Evolutionary conservation across 1,139 yeast genomes (phyloP).

Genomic region (Hemisphaericaspora subhashii): DNA sequence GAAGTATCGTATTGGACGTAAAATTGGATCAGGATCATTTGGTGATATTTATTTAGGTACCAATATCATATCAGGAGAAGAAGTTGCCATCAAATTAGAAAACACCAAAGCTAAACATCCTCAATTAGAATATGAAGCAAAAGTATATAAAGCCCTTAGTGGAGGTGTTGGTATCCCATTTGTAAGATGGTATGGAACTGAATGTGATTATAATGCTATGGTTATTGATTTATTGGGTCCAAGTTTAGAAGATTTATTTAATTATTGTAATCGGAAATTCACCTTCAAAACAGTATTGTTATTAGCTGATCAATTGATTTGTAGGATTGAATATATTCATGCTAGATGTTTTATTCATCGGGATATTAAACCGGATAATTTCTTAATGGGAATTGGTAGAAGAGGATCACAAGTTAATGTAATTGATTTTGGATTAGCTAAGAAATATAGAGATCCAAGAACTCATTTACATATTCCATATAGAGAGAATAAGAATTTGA

Average conservation of each 20-base stretch:
- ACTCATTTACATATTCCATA: slow-evolving; percentile 95
- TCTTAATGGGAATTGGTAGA: slow-evolving; percentile 94
- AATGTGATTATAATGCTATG: slow-evolving; percentile 95
- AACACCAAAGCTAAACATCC: slow-evolving; percentile 92
- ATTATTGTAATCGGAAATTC: slow-evolving; percentile 92
- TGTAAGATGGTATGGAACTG: slow-evolving; percentile 96
- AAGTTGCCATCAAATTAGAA: slow-evolving; percentile 94
- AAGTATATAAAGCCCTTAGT: slow-evolving; percentile 88
- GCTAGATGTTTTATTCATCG: slow-evolving; percentile 93
- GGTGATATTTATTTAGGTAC: slow-evolving; percentile 96
- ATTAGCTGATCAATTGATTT: slow-evolving; percentile 90
- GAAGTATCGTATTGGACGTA: slow-evolving; percentile 91
- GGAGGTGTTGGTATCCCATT: slow-evolving; percentile 98
- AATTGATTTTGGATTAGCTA: slow-evolving; percentile 96
- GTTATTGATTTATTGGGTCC: slow-evolving; percentile 96
- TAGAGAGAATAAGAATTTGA: slow-evolving; percentile 91
- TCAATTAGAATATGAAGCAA: slow-evolving; percentile 93
- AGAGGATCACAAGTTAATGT: slow-evolving; percentile 95
- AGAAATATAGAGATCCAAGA: slow-evolving; percentile 92
- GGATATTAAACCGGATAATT: slow-evolving; percentile 94
- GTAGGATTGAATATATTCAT: slow-evolving; percentile 93
- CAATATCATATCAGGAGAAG: slow-evolving; percentile 93
- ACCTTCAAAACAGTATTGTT: slow-evolving; percentile 90
- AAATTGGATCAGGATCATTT: slow-evolving; percentile 96
- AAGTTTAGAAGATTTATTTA: slow-evolving; percentile 90